A percentile compares a stretch with the other conserved stretches of the same genome.
These are phyloP conservation scores for Plasmodium chabaudi DNA, from an alignment of 169 alveolate species.

Conservation along the genomic window DNA sequence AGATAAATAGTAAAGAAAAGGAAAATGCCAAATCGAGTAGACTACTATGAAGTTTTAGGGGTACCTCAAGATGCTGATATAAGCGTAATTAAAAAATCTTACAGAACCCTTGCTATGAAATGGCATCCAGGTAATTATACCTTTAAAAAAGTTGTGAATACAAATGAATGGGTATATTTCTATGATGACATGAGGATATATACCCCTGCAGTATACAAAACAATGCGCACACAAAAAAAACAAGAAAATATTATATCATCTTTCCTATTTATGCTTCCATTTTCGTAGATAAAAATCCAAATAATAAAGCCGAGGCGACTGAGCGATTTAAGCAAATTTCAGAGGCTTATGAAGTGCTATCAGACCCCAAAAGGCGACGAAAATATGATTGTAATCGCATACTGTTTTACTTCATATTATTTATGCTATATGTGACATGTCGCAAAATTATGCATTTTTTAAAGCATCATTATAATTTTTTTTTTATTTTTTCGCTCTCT, in stretches of 20 bases:
- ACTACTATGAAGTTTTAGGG: conserved; percentile 81
- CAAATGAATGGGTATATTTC: not conserved
- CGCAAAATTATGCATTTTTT: not conserved
- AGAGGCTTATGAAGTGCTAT: conserved; percentile 83
- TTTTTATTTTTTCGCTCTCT: not conserved
- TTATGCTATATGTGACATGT: not conserved
- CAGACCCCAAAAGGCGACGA: conserved; percentile 80
- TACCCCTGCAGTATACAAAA: not conserved
- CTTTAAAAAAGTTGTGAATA: not conserved
- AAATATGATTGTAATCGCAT: conserved; percentile 80
- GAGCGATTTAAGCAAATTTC: conserved; percentile 83
- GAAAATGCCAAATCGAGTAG: conserved; percentile 63
- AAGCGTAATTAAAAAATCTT: conserved; percentile 78
- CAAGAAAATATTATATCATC: not conserved
- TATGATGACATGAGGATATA: not conserved
- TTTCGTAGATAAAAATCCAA: conserved; percentile 78
- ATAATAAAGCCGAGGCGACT: conserved; percentile 79
- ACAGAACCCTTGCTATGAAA: conserved; percentile 80
- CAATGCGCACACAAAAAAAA: not conserved
- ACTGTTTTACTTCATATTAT: not conserved
- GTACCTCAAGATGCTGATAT: conserved; percentile 80
- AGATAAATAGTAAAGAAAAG: not conserved
- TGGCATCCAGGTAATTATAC: conserved; percentile 84
- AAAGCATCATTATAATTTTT: not conserved
- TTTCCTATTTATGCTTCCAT: not conserved